Percentiles rank a stretch among this genome's conserved stretches.
Conservation (phyloP, 352 stramenopile species). For the Blastocystis sp. region DNA sequence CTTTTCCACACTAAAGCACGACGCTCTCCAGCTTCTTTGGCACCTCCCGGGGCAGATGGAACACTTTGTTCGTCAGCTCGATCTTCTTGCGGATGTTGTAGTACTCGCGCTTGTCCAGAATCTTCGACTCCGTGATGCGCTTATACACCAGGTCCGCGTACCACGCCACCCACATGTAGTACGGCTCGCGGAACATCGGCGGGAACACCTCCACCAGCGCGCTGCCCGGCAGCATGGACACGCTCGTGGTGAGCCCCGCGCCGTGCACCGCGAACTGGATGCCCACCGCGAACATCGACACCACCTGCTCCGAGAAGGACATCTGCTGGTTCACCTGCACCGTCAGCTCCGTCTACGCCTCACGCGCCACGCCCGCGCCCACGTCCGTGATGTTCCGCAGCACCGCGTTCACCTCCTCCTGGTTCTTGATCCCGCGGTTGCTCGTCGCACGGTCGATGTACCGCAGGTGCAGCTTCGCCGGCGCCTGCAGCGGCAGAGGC, state of each 20-base stretch:
- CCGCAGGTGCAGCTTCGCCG: conserved; percentile 29
- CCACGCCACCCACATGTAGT: conserved; percentile 36
- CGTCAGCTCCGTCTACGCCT: conserved; percentile 52
- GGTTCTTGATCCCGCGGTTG: conserved; percentile 56
- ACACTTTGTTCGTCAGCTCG: conserved; percentile 66
- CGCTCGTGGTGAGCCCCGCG: conserved; percentile 22
- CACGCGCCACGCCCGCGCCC: background rate
- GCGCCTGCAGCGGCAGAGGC: background rate
- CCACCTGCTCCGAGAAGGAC: conserved; percentile 61
- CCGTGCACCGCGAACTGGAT: conserved; percentile 44
- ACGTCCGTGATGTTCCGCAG: conserved; percentile 8
- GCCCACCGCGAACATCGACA: conserved; percentile 62
- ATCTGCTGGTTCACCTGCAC: conserved; percentile 58
- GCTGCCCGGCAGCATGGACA: conserved; percentile 56
- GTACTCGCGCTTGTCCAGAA: conserved; percentile 50
- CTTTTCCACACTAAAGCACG: conserved; percentile 34
- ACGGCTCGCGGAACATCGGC: conserved; percentile 40
- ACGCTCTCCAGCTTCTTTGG: conserved; percentile 9
- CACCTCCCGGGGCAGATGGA: conserved; percentile 18
- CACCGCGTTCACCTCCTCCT: conserved; percentile 34
- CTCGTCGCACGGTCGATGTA: conserved; percentile 28
- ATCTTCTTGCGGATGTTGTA: background rate
- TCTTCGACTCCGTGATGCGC: conserved; percentile 12
- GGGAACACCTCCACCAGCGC: conserved; percentile 52
- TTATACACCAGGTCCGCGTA: conserved; percentile 41